Conservation (phyloP, 306 rosid genomes). For the Fagus crenata region DNA sequence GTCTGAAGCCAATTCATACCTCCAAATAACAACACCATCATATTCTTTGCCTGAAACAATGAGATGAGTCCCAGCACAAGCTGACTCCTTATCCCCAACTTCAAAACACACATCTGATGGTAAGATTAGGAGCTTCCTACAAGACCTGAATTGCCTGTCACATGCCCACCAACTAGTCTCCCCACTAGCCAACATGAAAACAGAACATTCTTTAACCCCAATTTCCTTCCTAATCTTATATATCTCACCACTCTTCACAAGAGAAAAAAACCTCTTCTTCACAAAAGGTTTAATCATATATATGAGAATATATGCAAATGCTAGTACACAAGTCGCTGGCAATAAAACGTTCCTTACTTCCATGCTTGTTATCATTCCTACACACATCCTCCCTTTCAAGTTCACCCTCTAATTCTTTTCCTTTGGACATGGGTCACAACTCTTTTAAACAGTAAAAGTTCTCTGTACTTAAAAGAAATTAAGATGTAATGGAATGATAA, state of each 20-base stretch:
- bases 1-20: slow-evolving; percentile 46
- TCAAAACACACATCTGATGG: slow-evolving; percentile 55
- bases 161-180: slow-evolving; percentile 74
- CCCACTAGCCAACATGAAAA: slow-evolving; percentile 67
- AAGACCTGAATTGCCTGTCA: slow-evolving; percentile 50
- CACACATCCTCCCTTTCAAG: slow-evolving; percentile 15
- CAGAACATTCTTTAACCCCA: slow-evolving; percentile 64
- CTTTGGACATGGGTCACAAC: slow-evolving; percentile 26
- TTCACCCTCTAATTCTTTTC: slow-evolving; percentile 22
- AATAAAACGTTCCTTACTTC: slow-evolving; percentile 14
- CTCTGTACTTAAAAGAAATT: slow-evolving; percentile 19
- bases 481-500: slow-evolving; percentile 19
- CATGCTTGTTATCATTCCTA: slow-evolving; percentile 17
- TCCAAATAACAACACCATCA: slow-evolving; percentile 62
- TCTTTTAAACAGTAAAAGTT: slow-evolving; percentile 8
- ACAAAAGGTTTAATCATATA: slow-evolving; percentile 53
- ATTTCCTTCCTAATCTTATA: slow-evolving; percentile 56
- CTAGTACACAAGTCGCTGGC: neutral
- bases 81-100: slow-evolving; percentile 66
- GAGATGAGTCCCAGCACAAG: slow-evolving; percentile 73
- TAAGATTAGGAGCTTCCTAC: slow-evolving; percentile 55
- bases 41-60: slow-evolving; percentile 67
- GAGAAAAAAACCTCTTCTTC: slow-evolving; percentile 52
- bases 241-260: slow-evolving; percentile 62
- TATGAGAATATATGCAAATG: neutral